These are phyloP conservation scores for Claviceps fusiformis DNA, from an alignment of 2,329 filamentous ascomycete species.

Conservation along the genomic window DNA sequence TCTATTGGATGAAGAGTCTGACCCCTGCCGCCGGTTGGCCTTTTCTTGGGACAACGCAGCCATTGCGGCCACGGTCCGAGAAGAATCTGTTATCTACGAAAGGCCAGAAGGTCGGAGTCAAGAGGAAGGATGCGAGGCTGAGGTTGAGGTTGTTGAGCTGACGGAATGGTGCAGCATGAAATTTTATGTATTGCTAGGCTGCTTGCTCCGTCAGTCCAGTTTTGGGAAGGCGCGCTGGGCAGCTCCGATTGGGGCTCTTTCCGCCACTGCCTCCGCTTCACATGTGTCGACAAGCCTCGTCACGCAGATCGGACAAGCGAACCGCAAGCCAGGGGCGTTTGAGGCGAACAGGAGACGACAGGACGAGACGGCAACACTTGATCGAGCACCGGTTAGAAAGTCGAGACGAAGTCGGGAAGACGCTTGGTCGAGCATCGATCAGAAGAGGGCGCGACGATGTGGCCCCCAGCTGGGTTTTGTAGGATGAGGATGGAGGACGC, in stretches of 20 bases:
- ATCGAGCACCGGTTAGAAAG: too few relatives aligned
- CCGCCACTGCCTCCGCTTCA: not conserved
- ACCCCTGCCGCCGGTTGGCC: not conserved
- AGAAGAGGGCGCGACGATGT: not conserved
- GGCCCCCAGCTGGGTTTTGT: not conserved
- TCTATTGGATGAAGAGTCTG: constrained; percentile 3
- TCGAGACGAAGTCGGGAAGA: too few relatives aligned
- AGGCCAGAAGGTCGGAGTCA: not conserved
- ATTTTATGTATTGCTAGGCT: not conserved
- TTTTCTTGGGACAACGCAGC: constrained; percentile 1
- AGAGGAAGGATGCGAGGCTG: not conserved
- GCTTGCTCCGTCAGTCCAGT: not conserved
- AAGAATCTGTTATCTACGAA: not conserved
- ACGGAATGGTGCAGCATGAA: not conserved
- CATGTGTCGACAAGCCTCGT: not conserved
- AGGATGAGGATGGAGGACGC: not conserved
- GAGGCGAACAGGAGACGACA: too few relatives aligned
- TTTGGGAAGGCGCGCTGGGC: not conserved
- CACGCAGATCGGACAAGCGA: too few relatives aligned
- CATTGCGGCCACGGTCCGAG: constrained; percentile 2
- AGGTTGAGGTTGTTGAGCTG: not conserved
- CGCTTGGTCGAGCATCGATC: too few relatives aligned
- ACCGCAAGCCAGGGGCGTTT: too few relatives aligned
- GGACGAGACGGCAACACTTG: too few relatives aligned
- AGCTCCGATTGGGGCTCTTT: not conserved